phyloP scores from a whole-genome alignment of 148 eudicot species.

The Dysphania ambrosioides region DNA sequence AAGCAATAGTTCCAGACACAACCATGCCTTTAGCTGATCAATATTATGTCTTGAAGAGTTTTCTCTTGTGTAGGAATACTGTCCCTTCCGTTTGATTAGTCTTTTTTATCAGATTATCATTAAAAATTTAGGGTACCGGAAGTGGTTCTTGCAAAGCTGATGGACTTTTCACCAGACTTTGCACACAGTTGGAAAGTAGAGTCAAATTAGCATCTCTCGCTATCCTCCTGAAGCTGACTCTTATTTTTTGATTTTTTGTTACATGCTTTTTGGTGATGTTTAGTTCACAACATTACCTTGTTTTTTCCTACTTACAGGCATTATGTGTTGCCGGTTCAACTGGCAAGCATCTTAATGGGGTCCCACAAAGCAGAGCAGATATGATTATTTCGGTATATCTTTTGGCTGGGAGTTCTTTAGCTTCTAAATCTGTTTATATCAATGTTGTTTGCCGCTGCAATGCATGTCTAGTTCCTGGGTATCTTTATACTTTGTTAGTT shows the following conservation, averaged over 20 bases:
- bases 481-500: not conserved
- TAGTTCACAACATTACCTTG: not conserved
- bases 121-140: not conserved
- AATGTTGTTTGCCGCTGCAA: not conserved
- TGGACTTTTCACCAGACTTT: not conserved
- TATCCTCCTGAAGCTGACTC: not conserved
- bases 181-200: not conserved
- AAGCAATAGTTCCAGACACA: too few relatives aligned
- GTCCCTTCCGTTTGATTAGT: not conserved
- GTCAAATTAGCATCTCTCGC: not conserved
- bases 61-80: not conserved
- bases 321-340: conserved; percentile 58
- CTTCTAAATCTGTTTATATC: not conserved
- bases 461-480: not conserved
- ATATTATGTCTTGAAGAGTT: not conserved
- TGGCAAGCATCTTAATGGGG: conserved; percentile 73
- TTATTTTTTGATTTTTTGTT: not conserved
- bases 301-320: conserved; percentile 50
- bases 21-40: not conserved
- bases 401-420: conserved; percentile 11
- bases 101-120: not conserved
- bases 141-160: not conserved
- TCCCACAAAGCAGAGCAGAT: conserved; percentile 75
- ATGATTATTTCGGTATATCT: conserved; percentile 87
- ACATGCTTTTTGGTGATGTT: conserved; percentile 4